A percentile compares a stretch with the other conserved stretches of the same genome.
phyloP scores from a whole-genome alignment of 768 basidiomycete genomes.

The Dioszegia crocea region DNA sequence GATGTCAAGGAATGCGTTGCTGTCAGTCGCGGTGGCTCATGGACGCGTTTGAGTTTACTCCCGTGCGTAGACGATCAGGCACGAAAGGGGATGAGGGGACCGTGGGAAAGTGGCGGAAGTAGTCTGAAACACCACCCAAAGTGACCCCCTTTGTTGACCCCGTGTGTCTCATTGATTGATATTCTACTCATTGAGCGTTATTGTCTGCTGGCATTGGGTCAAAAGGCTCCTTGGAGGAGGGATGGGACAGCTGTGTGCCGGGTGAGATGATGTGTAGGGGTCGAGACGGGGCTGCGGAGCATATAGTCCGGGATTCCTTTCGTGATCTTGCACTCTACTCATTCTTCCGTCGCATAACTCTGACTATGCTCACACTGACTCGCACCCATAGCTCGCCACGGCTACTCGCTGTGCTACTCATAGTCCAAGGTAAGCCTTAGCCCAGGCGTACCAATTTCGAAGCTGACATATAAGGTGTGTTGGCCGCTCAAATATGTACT shows the following conservation, averaged over 20 bases:
- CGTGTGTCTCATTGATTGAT: conserved; percentile 8
- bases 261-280: neutral
- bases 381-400: neutral
- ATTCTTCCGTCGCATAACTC: neutral
- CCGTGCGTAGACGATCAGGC: no score
- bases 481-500: conserved; percentile 19
- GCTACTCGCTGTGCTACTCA: neutral
- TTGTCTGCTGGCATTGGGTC: neutral
- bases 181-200: neutral
- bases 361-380: neutral
- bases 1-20: neutral
- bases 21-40: neutral
- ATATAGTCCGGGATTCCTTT: no score
- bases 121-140: conserved; percentile 7
- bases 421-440: neutral
- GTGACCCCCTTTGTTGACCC: neutral
- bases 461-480: neutral
- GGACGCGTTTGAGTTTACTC: neutral
- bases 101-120: conserved; percentile 5
- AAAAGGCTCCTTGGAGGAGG: neutral
- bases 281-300: no score
- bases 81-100: neutral
- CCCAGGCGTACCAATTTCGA: no score
- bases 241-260: neutral
- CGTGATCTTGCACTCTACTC: neutral